phyloP scores from a whole-genome alignment of 805 yeast species.

The Sugiyamaella valdiviana region DNA sequence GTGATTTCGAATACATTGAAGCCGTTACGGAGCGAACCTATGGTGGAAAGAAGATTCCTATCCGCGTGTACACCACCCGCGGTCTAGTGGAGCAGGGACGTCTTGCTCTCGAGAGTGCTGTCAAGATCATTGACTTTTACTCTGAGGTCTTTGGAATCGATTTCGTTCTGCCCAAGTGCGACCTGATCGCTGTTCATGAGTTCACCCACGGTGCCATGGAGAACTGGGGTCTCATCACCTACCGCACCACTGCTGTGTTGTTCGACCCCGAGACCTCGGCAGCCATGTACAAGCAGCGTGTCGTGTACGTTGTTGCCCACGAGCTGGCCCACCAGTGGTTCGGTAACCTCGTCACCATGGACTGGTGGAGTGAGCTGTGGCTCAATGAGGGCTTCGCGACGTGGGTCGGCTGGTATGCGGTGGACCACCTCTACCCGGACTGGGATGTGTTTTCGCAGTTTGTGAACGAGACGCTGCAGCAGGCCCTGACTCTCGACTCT shows the following conservation, averaged over 20 bases:
- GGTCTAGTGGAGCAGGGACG: constrained; percentile 67
- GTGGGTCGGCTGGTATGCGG: constrained; percentile 85
- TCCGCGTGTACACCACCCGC: constrained; percentile 74
- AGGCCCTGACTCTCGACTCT: constrained; percentile 64
- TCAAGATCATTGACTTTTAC: constrained; percentile 66
- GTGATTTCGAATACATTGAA: constrained; percentile 72
- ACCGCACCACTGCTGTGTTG: constrained; percentile 68
- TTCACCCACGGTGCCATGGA: constrained; percentile 89
- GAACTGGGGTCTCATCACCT: constrained; percentile 67
- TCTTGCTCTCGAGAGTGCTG: constrained; percentile 68
- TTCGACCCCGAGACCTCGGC: constrained; percentile 62
- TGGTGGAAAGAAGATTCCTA: constrained; percentile 59
- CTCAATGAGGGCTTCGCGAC: constrained; percentile 86
- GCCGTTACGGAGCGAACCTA: constrained; percentile 34
- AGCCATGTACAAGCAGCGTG: constrained; percentile 59
- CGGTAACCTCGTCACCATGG: constrained; percentile 86
- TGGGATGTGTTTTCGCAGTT: constrained; percentile 84
- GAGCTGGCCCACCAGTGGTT: constrained; percentile 92
- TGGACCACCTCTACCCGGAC: constrained; percentile 69
- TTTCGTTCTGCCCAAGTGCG: constrained; percentile 75
- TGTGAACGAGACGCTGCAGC: constrained; percentile 66
- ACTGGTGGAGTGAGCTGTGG: constrained; percentile 90
- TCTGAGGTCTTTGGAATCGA: constrained; percentile 67
- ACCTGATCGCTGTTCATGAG: constrained; percentile 76
- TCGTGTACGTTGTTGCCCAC: constrained; percentile 81